phyloP scores from a whole-genome alignment of 768 basidiomycete genomes.

The Paxillus involutus region DNA sequence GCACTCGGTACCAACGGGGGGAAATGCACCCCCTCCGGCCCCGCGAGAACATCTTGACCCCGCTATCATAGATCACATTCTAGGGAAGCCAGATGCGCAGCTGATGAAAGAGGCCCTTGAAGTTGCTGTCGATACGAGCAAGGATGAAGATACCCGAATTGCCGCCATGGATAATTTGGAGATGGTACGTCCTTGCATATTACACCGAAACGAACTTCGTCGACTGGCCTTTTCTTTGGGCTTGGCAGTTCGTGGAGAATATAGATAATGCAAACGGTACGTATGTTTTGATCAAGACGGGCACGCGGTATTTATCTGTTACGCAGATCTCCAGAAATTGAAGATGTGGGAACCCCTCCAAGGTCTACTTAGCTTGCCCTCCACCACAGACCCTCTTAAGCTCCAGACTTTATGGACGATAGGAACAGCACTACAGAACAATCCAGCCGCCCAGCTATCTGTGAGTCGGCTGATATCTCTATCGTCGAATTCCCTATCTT shows the following conservation, averaged over 20 bases:
- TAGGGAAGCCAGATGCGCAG: conserved; percentile 65
- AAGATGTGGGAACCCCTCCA: conserved; percentile 81
- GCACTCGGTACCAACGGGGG: conserved; percentile 48
- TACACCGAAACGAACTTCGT: background rate
- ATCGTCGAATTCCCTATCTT: background rate
- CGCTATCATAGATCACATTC: no score
- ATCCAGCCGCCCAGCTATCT: conserved; percentile 76
- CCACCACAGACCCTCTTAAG: conserved; percentile 59
- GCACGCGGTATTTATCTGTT: background rate
- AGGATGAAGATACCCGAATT: conserved; percentile 51
- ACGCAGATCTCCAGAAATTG: conserved; percentile 69
- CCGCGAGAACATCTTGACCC: conserved; percentile 59
- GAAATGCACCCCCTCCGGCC: conserved; percentile 34
- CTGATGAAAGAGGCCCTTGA: conserved; percentile 82
- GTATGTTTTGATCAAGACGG: background rate
- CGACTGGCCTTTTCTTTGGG: background rate
- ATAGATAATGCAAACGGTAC: conserved; percentile 88
- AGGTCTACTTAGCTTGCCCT: conserved; percentile 51
- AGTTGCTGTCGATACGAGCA: conserved; percentile 55
- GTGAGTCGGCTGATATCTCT: conserved; percentile 34
- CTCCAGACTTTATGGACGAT: conserved; percentile 79
- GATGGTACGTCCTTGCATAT: conserved; percentile 54
- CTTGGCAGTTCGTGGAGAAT: conserved; percentile 69
- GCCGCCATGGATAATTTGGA: conserved; percentile 81
- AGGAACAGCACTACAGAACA: conserved; percentile 89